Percentiles rank a stretch among this genome's conserved stretches.
Evolutionary conservation across 768 basidiomycete species (phyloP).

Genomic region (Lactarius sanguifluus): DNA sequence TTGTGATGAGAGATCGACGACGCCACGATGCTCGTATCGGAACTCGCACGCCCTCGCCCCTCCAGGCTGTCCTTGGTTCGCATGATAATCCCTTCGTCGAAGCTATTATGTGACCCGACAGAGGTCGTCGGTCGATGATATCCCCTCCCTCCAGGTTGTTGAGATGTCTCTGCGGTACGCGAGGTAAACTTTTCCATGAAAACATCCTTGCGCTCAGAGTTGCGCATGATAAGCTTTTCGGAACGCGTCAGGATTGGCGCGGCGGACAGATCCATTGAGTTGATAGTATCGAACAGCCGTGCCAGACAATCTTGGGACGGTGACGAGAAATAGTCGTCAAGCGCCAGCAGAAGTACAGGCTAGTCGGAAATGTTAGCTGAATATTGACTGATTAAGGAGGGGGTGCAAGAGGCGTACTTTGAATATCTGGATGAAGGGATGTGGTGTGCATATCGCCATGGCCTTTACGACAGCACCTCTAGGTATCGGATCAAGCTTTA

Average conservation of each 20-base stretch:
- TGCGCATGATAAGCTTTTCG: conserved; percentile 88
- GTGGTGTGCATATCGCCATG: conserved; percentile 88
- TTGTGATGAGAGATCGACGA: conserved; percentile 31
- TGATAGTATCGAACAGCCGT: conserved; percentile 89
- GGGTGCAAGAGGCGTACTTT: conserved; percentile 52
- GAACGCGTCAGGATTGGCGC: conserved; percentile 74
- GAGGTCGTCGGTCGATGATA: conserved; percentile 32
- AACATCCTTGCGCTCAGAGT: conserved; percentile 88
- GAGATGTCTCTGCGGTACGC: conserved; percentile 13
- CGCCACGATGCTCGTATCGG: conserved; percentile 17
- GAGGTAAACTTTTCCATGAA: conserved; percentile 77
- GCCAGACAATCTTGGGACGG: conserved; percentile 90
- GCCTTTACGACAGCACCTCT: conserved; percentile 96
- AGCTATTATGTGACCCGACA: conserved; percentile 61
- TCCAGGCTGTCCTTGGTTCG: conserved; percentile 30
- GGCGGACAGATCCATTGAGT: conserved; percentile 82
- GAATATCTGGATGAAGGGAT: conserved; percentile 95
- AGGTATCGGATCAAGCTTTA: conserved; percentile 1
- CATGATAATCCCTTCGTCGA: conserved; percentile 65
- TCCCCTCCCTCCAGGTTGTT: conserved; percentile 7
- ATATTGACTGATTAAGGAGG: background rate
- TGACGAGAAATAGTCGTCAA: conserved; percentile 90
- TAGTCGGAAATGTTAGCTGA: conserved; percentile 37
- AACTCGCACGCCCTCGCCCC: conserved; percentile 19
- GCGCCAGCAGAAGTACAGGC: conserved; percentile 90